Percentiles rank a stretch among this genome's conserved stretches.
Conservation (phyloP, 176 grass and related monocot species). For the Hordeum marinum region DNA sequence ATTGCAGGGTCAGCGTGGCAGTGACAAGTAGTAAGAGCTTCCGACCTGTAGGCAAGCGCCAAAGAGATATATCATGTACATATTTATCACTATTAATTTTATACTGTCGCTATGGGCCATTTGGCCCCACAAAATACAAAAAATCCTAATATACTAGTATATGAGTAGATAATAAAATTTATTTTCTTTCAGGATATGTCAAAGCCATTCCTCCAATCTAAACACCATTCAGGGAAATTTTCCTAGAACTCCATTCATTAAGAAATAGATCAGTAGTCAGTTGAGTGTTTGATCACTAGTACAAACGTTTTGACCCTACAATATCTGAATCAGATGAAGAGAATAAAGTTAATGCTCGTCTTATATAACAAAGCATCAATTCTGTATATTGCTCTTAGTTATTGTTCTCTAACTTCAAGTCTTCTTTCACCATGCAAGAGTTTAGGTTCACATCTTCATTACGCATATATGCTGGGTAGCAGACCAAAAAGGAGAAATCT, state of each 20-base stretch:
- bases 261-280: background rate
- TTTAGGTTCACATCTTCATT: background rate
- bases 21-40: background rate
- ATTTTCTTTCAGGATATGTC: background rate
- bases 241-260: too few species aligned
- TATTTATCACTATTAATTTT: background rate
- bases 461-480: background rate
- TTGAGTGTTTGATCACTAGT: background rate
- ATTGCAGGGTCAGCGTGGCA: background rate
- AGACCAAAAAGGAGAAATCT: background rate
- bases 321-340: background rate
- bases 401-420: background rate
- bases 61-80: background rate
- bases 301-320: background rate
- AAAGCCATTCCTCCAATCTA: background rate
- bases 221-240: background rate
- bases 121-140: background rate
- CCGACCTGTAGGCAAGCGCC: background rate
- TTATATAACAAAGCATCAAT: background rate
- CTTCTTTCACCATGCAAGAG: background rate
- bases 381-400: background rate
- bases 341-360: background rate
- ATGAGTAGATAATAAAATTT: background rate
- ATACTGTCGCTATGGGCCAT: background rate
- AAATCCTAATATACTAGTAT: background rate